Evolutionary conservation across 331 rosid genomes (phyloP).

Genomic region (Pyracantha coccinea): DNA sequence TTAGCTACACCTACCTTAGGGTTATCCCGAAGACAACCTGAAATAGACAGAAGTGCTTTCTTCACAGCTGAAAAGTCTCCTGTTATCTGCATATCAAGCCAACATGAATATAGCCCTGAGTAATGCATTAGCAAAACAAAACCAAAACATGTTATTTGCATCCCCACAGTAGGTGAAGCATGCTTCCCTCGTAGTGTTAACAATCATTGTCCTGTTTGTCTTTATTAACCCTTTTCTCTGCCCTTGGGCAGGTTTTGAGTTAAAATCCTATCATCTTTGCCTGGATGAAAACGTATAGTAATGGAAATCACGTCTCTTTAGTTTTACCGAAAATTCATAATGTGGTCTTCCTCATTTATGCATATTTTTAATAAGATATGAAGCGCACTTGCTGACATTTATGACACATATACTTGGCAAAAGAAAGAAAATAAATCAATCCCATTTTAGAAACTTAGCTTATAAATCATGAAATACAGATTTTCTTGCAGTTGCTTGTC

Average conservation of each 20-base stretch:
- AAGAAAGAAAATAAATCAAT: not conserved
- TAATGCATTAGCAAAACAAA: not conserved
- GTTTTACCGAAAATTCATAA: not conserved
- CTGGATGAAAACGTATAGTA: too few species aligned
- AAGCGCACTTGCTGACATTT: not conserved
- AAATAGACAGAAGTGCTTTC: constrained; percentile 63
- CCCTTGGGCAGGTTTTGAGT: too few species aligned
- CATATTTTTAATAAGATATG: not conserved
- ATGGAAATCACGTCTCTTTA: not conserved
- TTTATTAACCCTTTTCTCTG: not conserved
- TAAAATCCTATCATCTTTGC: not conserved
- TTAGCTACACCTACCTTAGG: constrained; percentile 31
- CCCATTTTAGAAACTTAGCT: not conserved
- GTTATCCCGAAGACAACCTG: constrained; percentile 54
- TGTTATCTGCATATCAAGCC: constrained; percentile 45
- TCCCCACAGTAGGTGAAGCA: not conserved
- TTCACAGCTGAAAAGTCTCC: constrained; percentile 57
- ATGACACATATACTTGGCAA: not conserved
- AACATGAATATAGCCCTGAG: not conserved
- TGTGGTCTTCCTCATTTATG: not conserved
- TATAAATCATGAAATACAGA: not conserved
- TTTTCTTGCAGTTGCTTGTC: not conserved
- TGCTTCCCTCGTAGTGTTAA: not conserved
- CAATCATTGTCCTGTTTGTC: not conserved
- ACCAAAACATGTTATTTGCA: not conserved